Evolutionary conservation across 805 yeast genomes (phyloP).

Genomic region (Zygosaccharomyces pseudorouxii): DNA sequence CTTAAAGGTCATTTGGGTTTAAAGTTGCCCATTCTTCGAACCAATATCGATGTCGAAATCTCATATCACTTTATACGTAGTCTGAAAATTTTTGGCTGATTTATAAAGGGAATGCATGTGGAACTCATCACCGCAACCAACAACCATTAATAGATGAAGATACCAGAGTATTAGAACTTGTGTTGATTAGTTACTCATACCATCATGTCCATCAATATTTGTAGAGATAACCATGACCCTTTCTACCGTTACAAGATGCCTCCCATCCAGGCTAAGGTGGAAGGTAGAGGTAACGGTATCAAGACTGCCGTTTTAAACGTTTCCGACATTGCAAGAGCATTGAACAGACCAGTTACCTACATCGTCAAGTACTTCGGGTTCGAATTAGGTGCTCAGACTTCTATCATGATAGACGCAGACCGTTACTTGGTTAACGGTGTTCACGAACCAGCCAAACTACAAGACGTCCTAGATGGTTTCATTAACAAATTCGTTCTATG

Average conservation of each 20-base stretch:
- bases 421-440: conserved; percentile 92
- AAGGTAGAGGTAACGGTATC: conserved; percentile 99
- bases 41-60: not conserved
- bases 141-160: not conserved
- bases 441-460: conserved; percentile 84
- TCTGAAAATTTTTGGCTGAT: conserved; percentile 4
- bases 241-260: conserved; percentile 99
- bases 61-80: not conserved
- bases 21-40: not conserved
- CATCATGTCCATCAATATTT: conserved; percentile 83
- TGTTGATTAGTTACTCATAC: not conserved
- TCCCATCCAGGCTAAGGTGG: conserved; percentile 91
- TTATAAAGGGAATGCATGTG: not conserved
- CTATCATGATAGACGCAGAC: conserved; percentile 72
- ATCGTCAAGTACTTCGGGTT: conserved; percentile 92
- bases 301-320: conserved; percentile 90
- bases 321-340: conserved; percentile 88
- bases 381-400: conserved; percentile 95
- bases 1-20: not conserved
- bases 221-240: conserved; percentile 96
- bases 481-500: conserved; percentile 90
- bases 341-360: conserved; percentile 89
- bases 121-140: not conserved
- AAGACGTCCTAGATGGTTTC: conserved; percentile 91
- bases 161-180: not conserved